Base-by-base conservation (phyloP, 345 rosid species). In the Salix brachista region DNA sequence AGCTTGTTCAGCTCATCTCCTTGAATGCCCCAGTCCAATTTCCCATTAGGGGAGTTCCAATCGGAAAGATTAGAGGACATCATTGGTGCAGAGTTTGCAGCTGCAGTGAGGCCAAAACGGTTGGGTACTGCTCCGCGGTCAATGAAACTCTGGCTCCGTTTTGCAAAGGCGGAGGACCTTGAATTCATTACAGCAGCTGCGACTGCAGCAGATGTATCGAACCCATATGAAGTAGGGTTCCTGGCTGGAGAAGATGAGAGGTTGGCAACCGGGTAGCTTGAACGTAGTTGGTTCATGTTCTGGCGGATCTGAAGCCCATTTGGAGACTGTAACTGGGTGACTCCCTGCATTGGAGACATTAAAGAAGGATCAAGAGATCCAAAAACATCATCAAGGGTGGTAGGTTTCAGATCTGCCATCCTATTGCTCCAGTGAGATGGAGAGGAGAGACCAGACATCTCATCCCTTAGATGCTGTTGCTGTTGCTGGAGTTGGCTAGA, bases 181-280 rank as follows among this genome's bases (percentile, higher is more conserved):
- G 98, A 90, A 26, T 93, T 93, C 99, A 95, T 93, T 50, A 93
- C 88, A 0, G 97, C 97, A 50, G 88, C 89, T 42, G 97, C 97
- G 76, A 91, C 97, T 3, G 97, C 96, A 75, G 92, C 94, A 4
- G 97, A 93, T 3, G 99, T 85, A 46, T 91, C 97, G 0, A 88
- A 91, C 26, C 96, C 97, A 26, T 76, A 88, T 3, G 92, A 71
- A 1, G 91, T 76, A 11, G 86, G 79, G 21, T 83, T 87, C 85
- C 94, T 88, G 25, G 62, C 90, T 0, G 96, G 89, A 8, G 97
- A 89, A 66, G 96, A 86, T 56, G 91, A 69, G 7, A 82, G 64
- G 64, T 77, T 89, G 37, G 87, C 44, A 14, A 86, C 64, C 4
- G 89, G 87, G 82, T 88, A 89, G 83, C 87, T 83, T 78, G 96